Evolutionary conservation across 495 filamentous ascomycete species (phyloP).

Genomic region (Darksidea phi): DNA sequence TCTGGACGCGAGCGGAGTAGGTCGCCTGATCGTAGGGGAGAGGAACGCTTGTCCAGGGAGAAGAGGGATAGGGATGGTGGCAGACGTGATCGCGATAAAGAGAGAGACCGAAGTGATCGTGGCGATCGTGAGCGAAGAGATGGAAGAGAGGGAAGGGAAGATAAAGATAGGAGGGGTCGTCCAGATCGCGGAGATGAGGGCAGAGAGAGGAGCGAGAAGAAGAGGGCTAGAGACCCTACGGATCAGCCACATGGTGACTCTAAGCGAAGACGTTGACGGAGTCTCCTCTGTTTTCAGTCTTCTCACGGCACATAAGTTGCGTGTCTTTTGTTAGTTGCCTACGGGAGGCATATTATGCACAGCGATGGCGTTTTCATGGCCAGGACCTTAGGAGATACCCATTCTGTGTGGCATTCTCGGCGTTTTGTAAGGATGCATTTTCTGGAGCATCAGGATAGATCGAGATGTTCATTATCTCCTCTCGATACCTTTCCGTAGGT

Average conservation of each 20-base stretch:
- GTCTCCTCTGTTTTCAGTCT: neutral
- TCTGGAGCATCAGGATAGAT: neutral
- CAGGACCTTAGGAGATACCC: neutral
- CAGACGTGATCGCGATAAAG: slow-evolving; percentile 16
- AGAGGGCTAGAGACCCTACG: slow-evolving; percentile 27
- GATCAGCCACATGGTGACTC: slow-evolving; percentile 13
- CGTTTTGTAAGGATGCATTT: neutral
- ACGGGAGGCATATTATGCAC: neutral
- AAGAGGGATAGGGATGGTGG: slow-evolving; percentile 19
- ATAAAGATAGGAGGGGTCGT: neutral
- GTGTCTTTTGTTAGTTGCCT: neutral
- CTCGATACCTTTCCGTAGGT: too few relatives aligned
- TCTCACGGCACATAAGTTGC: neutral
- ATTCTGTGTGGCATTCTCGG: neutral
- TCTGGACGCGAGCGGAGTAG: slow-evolving; percentile 24
- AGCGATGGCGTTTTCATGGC: neutral
- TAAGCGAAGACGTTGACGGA: slow-evolving; percentile 17
- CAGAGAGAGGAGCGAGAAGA: slow-evolving; percentile 4
- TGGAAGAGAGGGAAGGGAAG: slow-evolving; percentile 20
- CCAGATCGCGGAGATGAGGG: neutral
- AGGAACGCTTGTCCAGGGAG: neutral
- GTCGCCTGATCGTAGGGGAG: slow-evolving; percentile 27
- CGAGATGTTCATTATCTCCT: too few relatives aligned
- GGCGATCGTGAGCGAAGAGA: slow-evolving; percentile 12
- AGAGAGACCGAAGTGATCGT: neutral